These are phyloP conservation scores for Canariomyces notabilis DNA, from an alignment of 2,329 filamentous ascomycete genomes.

Conservation along the genomic window DNA sequence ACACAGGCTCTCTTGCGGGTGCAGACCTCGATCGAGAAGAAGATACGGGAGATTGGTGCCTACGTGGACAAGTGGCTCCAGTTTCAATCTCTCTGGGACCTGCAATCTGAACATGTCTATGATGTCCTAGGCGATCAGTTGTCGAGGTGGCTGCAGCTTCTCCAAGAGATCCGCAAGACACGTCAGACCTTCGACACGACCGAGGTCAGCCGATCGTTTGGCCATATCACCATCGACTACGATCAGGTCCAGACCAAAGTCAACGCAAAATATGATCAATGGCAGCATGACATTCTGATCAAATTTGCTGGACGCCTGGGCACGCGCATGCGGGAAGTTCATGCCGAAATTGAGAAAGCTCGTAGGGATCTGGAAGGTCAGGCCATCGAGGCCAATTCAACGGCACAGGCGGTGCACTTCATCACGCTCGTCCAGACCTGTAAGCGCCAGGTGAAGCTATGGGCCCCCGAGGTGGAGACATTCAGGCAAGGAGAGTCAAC, in stretches of 20 bases:
- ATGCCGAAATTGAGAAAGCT: constrained; percentile 85
- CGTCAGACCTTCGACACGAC: constrained; percentile 96
- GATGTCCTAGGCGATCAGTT: constrained; percentile 87
- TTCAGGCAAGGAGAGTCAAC: constrained; percentile 96
- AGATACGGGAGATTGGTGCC: constrained; percentile 69
- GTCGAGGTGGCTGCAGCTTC: constrained; percentile 84
- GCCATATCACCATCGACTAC: constrained; percentile 92
- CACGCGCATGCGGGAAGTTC: constrained; percentile 85
- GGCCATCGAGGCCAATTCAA: constrained; percentile 88
- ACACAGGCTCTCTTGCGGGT: constrained; percentile 73
- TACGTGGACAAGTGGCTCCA: constrained; percentile 99
- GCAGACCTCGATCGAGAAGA: constrained; percentile 77
- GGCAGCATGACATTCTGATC: constrained; percentile 94
- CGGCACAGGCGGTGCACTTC: constrained; percentile 93
- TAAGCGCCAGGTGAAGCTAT: constrained; percentile 86
- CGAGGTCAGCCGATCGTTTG: constrained; percentile 87
- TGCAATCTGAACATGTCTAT: constrained; percentile 93
- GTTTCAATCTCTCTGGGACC: constrained; percentile 97
- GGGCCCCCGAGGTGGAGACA: constrained; percentile 92
- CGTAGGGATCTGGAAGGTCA: constrained; percentile 86
- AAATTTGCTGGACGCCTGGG: constrained; percentile 90
- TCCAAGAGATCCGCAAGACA: constrained; percentile 96
- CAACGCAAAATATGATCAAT: constrained; percentile 98
- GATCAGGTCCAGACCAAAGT: constrained; percentile 98
- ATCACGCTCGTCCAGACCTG: constrained; percentile 97